Percentiles rank a stretch among this genome's conserved stretches.
phyloP scores from a whole-genome alignment of 805 yeast genomes.

The Zygoascus bituminiphila region DNA sequence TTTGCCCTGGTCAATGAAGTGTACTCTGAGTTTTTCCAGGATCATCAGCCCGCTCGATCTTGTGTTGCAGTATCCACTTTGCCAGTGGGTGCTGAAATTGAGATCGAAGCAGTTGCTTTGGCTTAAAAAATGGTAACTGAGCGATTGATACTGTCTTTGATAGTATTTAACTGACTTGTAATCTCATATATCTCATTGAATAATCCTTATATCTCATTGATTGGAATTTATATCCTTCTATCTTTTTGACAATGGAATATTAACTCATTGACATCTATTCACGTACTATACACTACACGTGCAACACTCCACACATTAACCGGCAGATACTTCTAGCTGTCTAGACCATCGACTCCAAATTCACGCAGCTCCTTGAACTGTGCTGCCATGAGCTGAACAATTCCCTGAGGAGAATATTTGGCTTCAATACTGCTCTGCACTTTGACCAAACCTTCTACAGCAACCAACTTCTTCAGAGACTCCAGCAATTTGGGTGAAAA shows the following conservation, averaged over 20 bases:
- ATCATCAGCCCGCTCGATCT: conserved; percentile 69
- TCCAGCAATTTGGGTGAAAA: conserved; percentile 64
- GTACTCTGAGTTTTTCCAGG: conserved; percentile 37
- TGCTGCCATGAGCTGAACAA: conserved; percentile 23
- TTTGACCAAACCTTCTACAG: conserved; percentile 71
- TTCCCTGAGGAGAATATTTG: conserved; percentile 24
- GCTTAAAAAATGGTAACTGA: too few species aligned
- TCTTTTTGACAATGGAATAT: too few species aligned
- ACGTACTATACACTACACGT: background rate
- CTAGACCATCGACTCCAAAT: conserved; percentile 21
- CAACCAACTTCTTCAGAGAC: conserved; percentile 53
- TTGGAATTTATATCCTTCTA: too few species aligned
- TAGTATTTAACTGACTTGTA: too few species aligned
- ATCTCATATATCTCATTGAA: too few species aligned
- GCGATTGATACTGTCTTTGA: too few species aligned
- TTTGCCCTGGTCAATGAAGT: conserved; percentile 75
- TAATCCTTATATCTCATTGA: too few species aligned
- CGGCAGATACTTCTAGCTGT: conserved; percentile 4
- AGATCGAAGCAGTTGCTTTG: conserved; percentile 74
- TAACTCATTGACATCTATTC: too few species aligned
- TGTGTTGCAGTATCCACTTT: conserved; percentile 85
- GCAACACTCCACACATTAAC: background rate
- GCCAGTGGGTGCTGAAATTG: conserved; percentile 45
- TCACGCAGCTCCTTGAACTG: conserved; percentile 19
- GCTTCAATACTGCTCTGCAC: conserved; percentile 39